A percentile compares a stretch with the other conserved stretches of the same genome.
These are phyloP conservation scores for Stephanodiscus minutulus DNA, from an alignment of 108 stramenopile genomes.

Conservation along the genomic window DNA sequence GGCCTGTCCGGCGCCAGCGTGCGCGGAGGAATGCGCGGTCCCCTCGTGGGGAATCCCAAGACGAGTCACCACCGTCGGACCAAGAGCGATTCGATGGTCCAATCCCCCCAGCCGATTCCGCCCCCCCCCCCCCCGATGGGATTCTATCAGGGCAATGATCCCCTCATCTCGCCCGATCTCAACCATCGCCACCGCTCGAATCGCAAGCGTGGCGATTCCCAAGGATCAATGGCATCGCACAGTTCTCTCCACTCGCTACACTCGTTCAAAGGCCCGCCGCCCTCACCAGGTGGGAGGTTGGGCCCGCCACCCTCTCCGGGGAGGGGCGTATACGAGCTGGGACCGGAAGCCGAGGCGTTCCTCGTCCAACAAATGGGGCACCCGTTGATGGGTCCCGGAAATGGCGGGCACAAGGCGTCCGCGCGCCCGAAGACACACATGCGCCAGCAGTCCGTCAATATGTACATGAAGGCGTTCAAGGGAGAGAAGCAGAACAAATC, in stretches of 20 bases:
- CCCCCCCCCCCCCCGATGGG: slow-evolving; percentile 11
- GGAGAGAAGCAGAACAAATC: slow-evolving; percentile 64
- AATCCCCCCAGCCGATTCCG: slow-evolving; percentile 1
- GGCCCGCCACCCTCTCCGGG: background rate
- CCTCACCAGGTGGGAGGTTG: no score
- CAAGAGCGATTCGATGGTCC: slow-evolving; percentile 29
- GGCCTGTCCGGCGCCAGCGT: background rate
- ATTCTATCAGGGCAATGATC: slow-evolving; percentile 5
- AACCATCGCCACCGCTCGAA: background rate
- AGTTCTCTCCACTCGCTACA: background rate
- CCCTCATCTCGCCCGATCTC: slow-evolving; percentile 1
- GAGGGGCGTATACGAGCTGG: slow-evolving; percentile 22
- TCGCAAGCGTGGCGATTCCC: slow-evolving; percentile 12
- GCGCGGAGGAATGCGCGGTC: background rate
- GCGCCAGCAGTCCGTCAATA: slow-evolving; percentile 75
- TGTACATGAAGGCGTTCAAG: slow-evolving; percentile 75
- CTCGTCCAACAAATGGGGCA: slow-evolving; percentile 23
- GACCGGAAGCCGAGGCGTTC: slow-evolving; percentile 20
- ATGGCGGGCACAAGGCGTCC: background rate
- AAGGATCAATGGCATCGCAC: slow-evolving; percentile 6
- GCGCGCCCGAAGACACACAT: slow-evolving; percentile 58
- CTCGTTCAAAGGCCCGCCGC: slow-evolving; percentile 1
- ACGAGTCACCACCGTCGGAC: slow-evolving; percentile 22
- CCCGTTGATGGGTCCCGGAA: background rate
- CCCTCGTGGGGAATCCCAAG: background rate